Percentiles rank a stretch among this genome's conserved stretches.
Evolutionary conservation across 495 filamentous ascomycete species (phyloP).

Genomic region (Penicillium daleae): DNA sequence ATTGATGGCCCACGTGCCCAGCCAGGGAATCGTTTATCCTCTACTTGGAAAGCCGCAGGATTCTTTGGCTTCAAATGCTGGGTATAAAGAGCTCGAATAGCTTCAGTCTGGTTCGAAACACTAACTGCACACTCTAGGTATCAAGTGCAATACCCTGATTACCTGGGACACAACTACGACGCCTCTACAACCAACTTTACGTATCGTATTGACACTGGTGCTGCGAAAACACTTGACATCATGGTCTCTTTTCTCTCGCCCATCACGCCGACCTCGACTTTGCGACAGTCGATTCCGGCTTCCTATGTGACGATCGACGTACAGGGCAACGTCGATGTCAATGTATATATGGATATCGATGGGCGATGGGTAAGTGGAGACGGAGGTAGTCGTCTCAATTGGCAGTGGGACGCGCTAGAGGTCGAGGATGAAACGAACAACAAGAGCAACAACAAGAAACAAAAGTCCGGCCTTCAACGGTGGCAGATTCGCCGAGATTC

Average conservation of each 20-base stretch:
- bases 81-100: conserved; percentile 35
- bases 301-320: conserved; percentile 81
- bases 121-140: conserved; percentile 46
- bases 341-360: conserved; percentile 86
- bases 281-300: conserved; percentile 89
- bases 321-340: conserved; percentile 70
- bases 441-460: neutral
- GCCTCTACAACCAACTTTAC: conserved; percentile 92
- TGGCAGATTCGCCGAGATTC: conserved; percentile 66
- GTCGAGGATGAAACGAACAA: conserved; percentile 32
- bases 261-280: conserved; percentile 88
- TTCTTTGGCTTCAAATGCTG: conserved; percentile 56
- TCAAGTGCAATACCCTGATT: conserved; percentile 69
- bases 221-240: conserved; percentile 55
- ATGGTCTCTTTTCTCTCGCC: conserved; percentile 88
- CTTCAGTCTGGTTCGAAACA: neutral
- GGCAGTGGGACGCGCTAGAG: conserved; percentile 59
- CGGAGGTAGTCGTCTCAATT: conserved; percentile 66
- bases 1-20: conserved; percentile 75
- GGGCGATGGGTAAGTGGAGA: conserved; percentile 89
- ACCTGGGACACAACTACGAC: conserved; percentile 82
- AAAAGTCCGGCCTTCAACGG: conserved; percentile 49
- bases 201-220: conserved; percentile 63
- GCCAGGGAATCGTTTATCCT: conserved; percentile 75
- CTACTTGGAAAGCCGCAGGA: conserved; percentile 87